Conservation (phyloP, 345 rosid species). For the Hypericum perforatum region DNA sequence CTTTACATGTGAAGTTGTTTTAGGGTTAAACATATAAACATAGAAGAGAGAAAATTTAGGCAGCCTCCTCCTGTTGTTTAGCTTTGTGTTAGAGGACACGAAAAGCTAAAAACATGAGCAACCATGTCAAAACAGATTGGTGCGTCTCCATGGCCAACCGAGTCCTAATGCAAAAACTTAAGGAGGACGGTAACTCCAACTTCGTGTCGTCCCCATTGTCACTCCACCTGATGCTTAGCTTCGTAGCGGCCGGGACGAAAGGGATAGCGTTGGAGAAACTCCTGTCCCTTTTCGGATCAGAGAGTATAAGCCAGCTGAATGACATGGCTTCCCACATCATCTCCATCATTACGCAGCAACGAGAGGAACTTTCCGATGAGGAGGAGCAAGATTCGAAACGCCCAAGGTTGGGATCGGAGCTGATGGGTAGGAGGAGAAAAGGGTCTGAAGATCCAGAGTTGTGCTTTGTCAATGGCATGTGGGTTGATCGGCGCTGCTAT, state of each 20-base stretch:
- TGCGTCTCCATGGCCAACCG: not conserved
- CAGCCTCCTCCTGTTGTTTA: too few species aligned
- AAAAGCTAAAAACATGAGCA: not conserved
- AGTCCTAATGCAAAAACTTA: not conserved
- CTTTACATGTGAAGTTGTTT: too few species aligned
- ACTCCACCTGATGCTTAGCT: not conserved
- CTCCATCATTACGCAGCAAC: not conserved
- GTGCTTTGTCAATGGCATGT: not conserved
- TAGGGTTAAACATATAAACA: too few species aligned
- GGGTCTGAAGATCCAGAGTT: not conserved
- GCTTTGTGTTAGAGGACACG: too few species aligned
- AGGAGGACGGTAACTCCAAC: not conserved
- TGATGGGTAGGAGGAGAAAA: too few species aligned
- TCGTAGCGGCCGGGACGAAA: constrained; percentile 11
- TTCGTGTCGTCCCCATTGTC: constrained; percentile 12
- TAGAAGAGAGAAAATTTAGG: too few species aligned
- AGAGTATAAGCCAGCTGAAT: not conserved
- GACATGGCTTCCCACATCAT: not conserved
- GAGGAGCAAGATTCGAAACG: too few species aligned
- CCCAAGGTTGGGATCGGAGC: too few species aligned
- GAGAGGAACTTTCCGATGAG: too few species aligned
- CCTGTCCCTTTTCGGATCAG: constrained; percentile 6
- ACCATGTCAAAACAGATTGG: constrained; percentile 1
- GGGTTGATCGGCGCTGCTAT: not conserved
- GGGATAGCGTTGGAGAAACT: constrained; percentile 3